A percentile compares a stretch with the other conserved stretches of the same genome.
Conservation (phyloP, 441 rosid genomes). For the Eutrema salsugineum region DNA sequence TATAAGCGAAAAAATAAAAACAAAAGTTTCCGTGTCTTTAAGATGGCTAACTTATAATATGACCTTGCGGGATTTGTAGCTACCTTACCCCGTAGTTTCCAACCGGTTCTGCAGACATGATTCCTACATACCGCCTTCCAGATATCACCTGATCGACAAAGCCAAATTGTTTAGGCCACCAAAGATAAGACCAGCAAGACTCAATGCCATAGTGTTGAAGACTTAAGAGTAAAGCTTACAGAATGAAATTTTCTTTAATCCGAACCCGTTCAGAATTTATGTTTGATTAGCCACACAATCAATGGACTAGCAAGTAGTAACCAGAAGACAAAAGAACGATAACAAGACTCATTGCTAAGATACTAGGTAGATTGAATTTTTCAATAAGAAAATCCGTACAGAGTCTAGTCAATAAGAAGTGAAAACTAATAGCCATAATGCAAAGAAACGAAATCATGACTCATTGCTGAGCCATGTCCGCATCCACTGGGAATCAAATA, state of each 20-base stretch:
- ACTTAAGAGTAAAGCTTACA: background rate
- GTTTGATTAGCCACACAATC: background rate
- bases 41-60: background rate
- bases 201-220: background rate
- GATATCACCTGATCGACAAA: slow-evolving; percentile 61
- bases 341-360: background rate
- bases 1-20: background rate
- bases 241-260: background rate
- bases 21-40: background rate
- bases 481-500: background rate
- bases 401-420: background rate
- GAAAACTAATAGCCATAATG: background rate
- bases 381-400: background rate
- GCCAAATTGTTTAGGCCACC: background rate
- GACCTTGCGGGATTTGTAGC: background rate
- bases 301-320: background rate
- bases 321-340: background rate
- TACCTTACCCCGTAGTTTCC: slow-evolving; percentile 98
- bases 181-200: background rate
- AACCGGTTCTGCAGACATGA: slow-evolving; percentile 90
- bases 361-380: background rate
- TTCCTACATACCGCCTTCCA: slow-evolving; percentile 87
- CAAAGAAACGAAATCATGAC: background rate
- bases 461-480: background rate
- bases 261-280: background rate